Percentiles rank a stretch among this genome's conserved stretches.
Conservation (phyloP, 371 early-diverging fungal species). For the Saksenaea oblongispora region DNA sequence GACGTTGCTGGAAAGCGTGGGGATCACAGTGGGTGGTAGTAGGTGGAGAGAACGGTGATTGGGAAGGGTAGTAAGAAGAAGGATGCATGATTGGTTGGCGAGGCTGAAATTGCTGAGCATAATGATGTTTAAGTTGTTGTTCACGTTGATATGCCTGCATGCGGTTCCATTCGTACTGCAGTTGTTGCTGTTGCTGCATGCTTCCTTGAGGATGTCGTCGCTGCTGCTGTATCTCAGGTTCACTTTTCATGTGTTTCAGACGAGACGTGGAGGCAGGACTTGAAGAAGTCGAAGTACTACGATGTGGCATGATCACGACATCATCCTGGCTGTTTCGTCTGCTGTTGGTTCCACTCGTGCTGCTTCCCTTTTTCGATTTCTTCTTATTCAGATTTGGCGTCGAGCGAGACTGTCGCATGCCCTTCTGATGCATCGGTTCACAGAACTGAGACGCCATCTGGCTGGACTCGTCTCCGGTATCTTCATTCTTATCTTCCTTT, state of each 20-base stretch:
- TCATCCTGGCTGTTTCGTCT: slow-evolving; percentile 20
- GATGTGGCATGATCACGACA: background rate
- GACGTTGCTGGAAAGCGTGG: background rate
- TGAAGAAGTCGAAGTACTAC: background rate
- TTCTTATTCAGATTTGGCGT: slow-evolving; percentile 40
- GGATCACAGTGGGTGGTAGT: background rate
- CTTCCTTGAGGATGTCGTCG: slow-evolving; percentile 10
- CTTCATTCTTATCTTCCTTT: slow-evolving; percentile 10
- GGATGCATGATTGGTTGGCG: background rate
- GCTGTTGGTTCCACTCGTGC: slow-evolving; percentile 4
- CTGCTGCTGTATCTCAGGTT: slow-evolving; percentile 32
- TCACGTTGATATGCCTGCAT: slow-evolving; percentile 44
- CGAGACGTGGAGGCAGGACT: slow-evolving; percentile 13
- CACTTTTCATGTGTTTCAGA: slow-evolving; percentile 36
- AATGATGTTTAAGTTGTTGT: slow-evolving; percentile 33
- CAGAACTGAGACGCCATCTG: background rate
- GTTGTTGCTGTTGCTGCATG: slow-evolving; percentile 28
- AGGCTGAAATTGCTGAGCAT: slow-evolving; percentile 14
- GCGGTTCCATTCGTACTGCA: slow-evolving; percentile 42
- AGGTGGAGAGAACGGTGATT: background rate
- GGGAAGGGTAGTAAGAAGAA: background rate
- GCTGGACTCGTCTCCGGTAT: slow-evolving; percentile 12
- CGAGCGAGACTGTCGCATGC: slow-evolving; percentile 30
- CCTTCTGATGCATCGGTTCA: background rate
- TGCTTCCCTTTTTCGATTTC: slow-evolving; percentile 21